Percentiles rank a stretch among this genome's conserved stretches.
phyloP scores from a whole-genome alignment of 2,329 filamentous ascomycete genomes.

The Fusarium sp. region DNA sequence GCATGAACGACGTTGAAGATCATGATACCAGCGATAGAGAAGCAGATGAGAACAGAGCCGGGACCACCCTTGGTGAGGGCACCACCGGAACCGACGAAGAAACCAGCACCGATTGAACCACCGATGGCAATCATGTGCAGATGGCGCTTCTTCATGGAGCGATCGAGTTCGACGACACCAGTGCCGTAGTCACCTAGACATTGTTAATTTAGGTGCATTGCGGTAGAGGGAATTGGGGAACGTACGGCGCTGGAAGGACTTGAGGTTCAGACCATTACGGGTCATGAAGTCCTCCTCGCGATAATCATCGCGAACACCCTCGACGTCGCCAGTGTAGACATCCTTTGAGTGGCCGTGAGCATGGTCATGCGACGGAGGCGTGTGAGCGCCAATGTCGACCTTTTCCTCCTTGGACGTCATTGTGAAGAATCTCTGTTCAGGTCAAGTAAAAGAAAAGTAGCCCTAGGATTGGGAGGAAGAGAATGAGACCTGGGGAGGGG shows the following conservation, averaged over 20 bases:
- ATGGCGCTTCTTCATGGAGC: slow-evolving; percentile 66
- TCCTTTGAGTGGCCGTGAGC: slow-evolving; percentile 25
- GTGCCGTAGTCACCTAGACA: slow-evolving; percentile 42
- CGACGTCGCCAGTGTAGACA: neutral
- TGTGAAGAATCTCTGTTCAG: neutral
- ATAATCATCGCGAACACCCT: slow-evolving; percentile 35
- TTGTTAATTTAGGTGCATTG: too few relatives aligned
- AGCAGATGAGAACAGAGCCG: slow-evolving; percentile 60
- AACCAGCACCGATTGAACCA: slow-evolving; percentile 71
- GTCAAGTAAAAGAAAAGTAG: neutral
- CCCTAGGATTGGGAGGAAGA: neutral
- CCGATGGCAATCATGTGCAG: slow-evolving; percentile 72
- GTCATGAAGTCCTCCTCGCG: slow-evolving; percentile 46
- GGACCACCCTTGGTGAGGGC: slow-evolving; percentile 65
- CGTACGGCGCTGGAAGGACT: slow-evolving; percentile 41
- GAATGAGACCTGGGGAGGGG: neutral
- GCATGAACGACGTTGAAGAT: slow-evolving; percentile 71
- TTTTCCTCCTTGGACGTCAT: slow-evolving; percentile 42
- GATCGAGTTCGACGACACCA: slow-evolving; percentile 53
- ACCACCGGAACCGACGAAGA: slow-evolving; percentile 69
- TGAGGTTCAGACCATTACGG: slow-evolving; percentile 45
- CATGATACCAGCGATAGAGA: slow-evolving; percentile 68
- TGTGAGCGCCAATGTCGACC: slow-evolving; percentile 27
- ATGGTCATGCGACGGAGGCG: slow-evolving; percentile 23
- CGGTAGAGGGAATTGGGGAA: too few relatives aligned